Conservation (phyloP, 805 yeast species). For the Candida corydali region DNA sequence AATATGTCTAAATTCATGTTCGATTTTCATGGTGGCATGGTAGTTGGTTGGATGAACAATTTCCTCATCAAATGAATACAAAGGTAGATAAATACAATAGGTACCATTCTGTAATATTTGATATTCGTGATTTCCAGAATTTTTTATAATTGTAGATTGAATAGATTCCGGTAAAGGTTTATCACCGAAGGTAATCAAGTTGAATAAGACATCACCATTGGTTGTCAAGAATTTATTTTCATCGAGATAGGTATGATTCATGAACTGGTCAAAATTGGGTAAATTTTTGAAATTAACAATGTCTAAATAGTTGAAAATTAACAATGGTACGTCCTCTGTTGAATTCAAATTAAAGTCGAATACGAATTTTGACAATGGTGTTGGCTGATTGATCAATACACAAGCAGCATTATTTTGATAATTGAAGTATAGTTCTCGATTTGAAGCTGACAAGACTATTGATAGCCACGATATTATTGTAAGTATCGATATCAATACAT, state of each 20-base stretch:
- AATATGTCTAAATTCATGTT: slow-evolving; percentile 7
- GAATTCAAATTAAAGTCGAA: slow-evolving; percentile 3
- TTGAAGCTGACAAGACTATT: slow-evolving; percentile 1
- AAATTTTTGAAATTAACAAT: slow-evolving; percentile 7
- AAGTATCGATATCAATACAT: not conserved
- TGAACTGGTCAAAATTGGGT: slow-evolving; percentile 11
- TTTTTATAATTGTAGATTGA: not conserved
- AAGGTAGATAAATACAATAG: slow-evolving; percentile 10
- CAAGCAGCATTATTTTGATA: slow-evolving; percentile 11
- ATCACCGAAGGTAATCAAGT: not conserved
- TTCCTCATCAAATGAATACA: slow-evolving; percentile 3
- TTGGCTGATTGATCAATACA: slow-evolving; percentile 6
- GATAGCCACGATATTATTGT: not conserved
- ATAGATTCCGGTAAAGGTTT: slow-evolving; percentile 5
- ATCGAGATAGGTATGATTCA: slow-evolving; percentile 9
- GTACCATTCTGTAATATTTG: slow-evolving; percentile 4
- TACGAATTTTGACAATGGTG: not conserved
- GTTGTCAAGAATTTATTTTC: not conserved
- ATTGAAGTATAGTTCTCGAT: slow-evolving; percentile 5
- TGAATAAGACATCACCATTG: not conserved
- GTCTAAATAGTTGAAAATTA: slow-evolving; percentile 8
- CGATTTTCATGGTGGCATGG: slow-evolving; percentile 7
- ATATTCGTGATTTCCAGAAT: slow-evolving; percentile 1
- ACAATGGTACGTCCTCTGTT: slow-evolving; percentile 5
- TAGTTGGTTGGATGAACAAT: slow-evolving; percentile 5